Conservation (phyloP, 2,329 filamentous ascomycete species). For the Aspergillus sp. region DNA sequence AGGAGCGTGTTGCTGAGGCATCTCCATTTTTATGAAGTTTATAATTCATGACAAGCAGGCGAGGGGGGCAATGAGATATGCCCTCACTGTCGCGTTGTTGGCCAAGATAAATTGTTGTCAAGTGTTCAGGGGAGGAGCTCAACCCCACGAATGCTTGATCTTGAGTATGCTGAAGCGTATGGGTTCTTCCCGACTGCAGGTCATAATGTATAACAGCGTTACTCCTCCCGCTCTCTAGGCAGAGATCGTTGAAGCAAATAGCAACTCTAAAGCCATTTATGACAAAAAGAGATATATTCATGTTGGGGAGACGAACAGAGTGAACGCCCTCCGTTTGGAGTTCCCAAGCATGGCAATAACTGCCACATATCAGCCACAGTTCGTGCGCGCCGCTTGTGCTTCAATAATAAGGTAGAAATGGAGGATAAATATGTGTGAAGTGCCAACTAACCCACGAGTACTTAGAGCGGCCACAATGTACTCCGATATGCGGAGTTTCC, state of each 20-base stretch:
- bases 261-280: constrained; percentile 23
- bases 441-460: constrained; percentile 21
- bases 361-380: constrained; percentile 7
- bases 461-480: constrained; percentile 22
- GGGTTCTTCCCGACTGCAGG: constrained; percentile 18
- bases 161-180: constrained; percentile 10
- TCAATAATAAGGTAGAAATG: background rate
- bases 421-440: background rate
- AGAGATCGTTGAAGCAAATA: constrained; percentile 14
- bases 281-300: constrained; percentile 17
- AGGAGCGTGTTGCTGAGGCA: background rate
- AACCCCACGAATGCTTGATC: constrained; percentile 18
- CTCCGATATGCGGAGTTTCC: constrained; percentile 21
- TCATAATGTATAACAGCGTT: constrained; percentile 25
- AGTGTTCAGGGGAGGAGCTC: constrained; percentile 12
- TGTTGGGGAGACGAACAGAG: constrained; percentile 30
- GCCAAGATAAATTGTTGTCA: constrained; percentile 20
- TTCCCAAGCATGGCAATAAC: constrained; percentile 35
- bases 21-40: background rate
- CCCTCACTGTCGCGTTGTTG: background rate
- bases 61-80: background rate
- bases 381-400: background rate
- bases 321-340: constrained; percentile 19
- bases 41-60: constrained; percentile 17
- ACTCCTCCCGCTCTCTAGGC: background rate